These are phyloP conservation scores for Pseudogymnoascus sp. DNA, from an alignment of 2,329 filamentous ascomycete genomes.

Conservation along the genomic window DNA sequence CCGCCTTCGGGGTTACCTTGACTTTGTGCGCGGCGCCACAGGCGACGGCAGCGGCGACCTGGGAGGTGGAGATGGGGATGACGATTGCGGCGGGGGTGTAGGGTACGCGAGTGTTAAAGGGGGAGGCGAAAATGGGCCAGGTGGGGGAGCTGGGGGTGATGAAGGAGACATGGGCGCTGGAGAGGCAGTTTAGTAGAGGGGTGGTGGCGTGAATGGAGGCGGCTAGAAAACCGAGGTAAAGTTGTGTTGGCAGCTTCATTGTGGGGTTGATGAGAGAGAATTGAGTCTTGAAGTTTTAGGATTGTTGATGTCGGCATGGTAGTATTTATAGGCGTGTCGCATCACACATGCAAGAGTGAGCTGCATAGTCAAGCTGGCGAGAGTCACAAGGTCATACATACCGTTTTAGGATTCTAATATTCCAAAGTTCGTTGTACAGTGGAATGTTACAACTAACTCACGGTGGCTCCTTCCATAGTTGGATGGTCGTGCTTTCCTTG, in stretches of 20 bases:
- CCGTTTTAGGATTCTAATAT: not conserved
- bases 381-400: not conserved
- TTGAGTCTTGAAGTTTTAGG: not conserved
- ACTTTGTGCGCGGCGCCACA: conserved; percentile 34
- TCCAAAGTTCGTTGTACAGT: not conserved
- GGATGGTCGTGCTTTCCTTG: not conserved
- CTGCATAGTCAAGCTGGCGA: not conserved
- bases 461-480: not conserved
- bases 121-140: not conserved
- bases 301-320: not conserved
- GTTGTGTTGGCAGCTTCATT: not conserved
- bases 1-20: conserved; percentile 39
- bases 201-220: not conserved
- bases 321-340: not conserved
- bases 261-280: not conserved
- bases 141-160: not conserved
- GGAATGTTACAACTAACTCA: not conserved
- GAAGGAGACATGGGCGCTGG: not conserved
- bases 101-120: not conserved
- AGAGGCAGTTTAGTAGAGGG: not conserved
- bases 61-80: conserved; percentile 21
- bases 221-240: not conserved
- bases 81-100: conserved; percentile 11
- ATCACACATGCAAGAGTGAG: not conserved
- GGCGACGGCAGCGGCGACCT: conserved; percentile 34